Evolutionary conservation across 1,139 yeast species (phyloP).

Genomic region (Saccharomyces hybrid): DNA sequence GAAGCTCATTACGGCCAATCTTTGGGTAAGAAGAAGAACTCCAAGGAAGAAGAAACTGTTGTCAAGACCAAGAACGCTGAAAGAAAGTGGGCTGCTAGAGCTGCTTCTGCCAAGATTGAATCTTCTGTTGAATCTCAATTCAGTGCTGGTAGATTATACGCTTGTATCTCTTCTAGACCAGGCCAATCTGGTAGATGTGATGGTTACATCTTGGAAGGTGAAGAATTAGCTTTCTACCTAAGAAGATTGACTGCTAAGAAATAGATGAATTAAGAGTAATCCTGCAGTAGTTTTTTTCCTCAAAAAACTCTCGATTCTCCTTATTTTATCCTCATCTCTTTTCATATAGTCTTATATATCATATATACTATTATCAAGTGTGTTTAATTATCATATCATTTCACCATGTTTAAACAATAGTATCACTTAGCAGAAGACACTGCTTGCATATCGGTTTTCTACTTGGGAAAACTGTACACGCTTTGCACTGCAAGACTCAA

Average conservation of each 20-base stretch:
- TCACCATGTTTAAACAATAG: not conserved
- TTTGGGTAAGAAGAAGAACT: conserved; percentile 64
- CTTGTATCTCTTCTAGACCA: conserved; percentile 98
- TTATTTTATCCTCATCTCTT: not conserved
- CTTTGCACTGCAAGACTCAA: too few species aligned
- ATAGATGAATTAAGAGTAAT: conserved; percentile 35
- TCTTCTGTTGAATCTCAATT: conserved; percentile 90
- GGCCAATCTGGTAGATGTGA: conserved; percentile 99
- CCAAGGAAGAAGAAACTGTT: conserved; percentile 44
- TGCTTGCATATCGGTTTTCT: too few species aligned
- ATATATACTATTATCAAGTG: not conserved
- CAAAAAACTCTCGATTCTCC: too few species aligned
- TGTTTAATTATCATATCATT: conserved; percentile 1
- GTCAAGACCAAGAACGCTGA: conserved; percentile 75
- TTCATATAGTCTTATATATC: not conserved
- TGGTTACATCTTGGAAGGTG: conserved; percentile 99
- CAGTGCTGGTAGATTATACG: conserved; percentile 98
- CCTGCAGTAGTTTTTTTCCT: not conserved
- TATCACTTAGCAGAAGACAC: too few species aligned
- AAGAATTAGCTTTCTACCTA: conserved; percentile 99
- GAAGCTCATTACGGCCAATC: conserved; percentile 96
- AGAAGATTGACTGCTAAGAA: conserved; percentile 99
- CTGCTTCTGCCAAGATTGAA: conserved; percentile 78
- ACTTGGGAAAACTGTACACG: too few species aligned
- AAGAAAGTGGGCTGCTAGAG: conserved; percentile 89